Evolutionary conservation across 495 filamentous ascomycete genomes (phyloP).

Genomic region (Delitschia confertaspora): DNA sequence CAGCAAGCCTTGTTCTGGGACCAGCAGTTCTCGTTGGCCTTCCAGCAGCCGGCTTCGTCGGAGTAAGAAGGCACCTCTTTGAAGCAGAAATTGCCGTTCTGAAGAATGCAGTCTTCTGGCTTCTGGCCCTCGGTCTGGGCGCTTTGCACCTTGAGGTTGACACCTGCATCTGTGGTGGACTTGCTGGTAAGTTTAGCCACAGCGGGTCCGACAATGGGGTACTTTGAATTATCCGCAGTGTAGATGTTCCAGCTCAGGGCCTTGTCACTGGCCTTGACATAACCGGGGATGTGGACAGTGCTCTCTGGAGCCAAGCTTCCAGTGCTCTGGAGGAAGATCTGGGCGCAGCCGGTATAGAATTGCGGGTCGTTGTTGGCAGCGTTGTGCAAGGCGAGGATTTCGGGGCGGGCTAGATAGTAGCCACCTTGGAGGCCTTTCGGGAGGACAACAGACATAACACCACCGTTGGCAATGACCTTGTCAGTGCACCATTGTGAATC

Average conservation of each 20-base stretch:
- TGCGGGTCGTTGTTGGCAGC: slow-evolving; percentile 52
- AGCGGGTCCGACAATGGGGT: slow-evolving; percentile 51
- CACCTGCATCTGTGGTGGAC: slow-evolving; percentile 12
- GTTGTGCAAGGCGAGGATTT: slow-evolving; percentile 60
- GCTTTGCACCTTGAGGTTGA: slow-evolving; percentile 9
- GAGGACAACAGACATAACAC: slow-evolving; percentile 51
- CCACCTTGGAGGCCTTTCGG: slow-evolving; percentile 53
- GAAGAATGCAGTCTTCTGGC: slow-evolving; percentile 47
- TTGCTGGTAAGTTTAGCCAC: slow-evolving; percentile 22
- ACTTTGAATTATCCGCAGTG: slow-evolving; percentile 38
- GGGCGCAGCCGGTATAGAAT: slow-evolving; percentile 62
- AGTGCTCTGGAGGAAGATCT: slow-evolving; percentile 50
- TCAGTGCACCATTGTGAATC: slow-evolving; percentile 57
- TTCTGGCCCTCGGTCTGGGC: slow-evolving; percentile 39
- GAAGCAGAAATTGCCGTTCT: slow-evolving; percentile 67
- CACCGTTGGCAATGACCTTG: slow-evolving; percentile 53
- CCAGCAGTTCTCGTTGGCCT: slow-evolving; percentile 46
- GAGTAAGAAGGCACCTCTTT: slow-evolving; percentile 47
- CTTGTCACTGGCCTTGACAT: slow-evolving; percentile 44
- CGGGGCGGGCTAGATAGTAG: slow-evolving; percentile 58
- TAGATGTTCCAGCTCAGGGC: slow-evolving; percentile 57
- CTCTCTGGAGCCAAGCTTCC: slow-evolving; percentile 37
- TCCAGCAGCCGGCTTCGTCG: slow-evolving; percentile 51
- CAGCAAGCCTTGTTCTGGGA: slow-evolving; percentile 50
- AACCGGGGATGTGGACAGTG: slow-evolving; percentile 56